phyloP scores from a whole-genome alignment of 805 yeast genomes.

The Barnettozyma populi region DNA sequence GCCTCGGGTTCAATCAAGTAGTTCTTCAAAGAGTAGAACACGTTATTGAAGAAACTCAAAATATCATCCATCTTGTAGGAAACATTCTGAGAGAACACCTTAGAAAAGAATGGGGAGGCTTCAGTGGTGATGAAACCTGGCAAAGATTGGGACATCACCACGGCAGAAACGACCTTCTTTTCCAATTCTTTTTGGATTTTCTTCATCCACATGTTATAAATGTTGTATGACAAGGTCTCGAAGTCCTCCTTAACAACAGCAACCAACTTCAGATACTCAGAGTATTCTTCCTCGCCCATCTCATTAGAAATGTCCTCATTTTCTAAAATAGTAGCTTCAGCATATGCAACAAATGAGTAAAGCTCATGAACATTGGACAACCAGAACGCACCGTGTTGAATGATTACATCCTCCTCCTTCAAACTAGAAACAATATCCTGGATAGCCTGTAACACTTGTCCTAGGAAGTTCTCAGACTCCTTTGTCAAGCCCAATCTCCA shows the following conservation, averaged over 20 bases:
- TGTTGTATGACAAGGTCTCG: constrained; percentile 86
- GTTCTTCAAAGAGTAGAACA: constrained; percentile 89
- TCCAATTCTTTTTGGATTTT: constrained; percentile 87
- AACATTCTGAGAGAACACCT: constrained; percentile 66
- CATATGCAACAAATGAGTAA: constrained; percentile 89
- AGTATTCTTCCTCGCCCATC: constrained; percentile 85
- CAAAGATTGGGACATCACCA: constrained; percentile 86
- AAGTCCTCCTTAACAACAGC: constrained; percentile 92
- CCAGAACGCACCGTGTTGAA: constrained; percentile 96
- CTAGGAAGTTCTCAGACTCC: constrained; percentile 86
- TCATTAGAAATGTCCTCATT: constrained; percentile 75
- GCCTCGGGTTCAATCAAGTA: constrained; percentile 84
- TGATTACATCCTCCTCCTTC: constrained; percentile 73
- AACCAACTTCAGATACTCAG: constrained; percentile 82
- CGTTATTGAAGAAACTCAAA: constrained; percentile 79
- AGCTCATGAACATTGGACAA: constrained; percentile 92
- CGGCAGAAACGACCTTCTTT: constrained; percentile 91
- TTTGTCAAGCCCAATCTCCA: constrained; percentile 94
- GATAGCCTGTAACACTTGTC: constrained; percentile 80
- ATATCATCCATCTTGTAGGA: constrained; percentile 93
- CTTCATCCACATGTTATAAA: constrained; percentile 96
- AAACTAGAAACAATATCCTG: constrained; percentile 76
- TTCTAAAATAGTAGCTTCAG: constrained; percentile 84
- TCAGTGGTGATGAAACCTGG: constrained; percentile 95
- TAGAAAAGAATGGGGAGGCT: constrained; percentile 69